phyloP scores from a whole-genome alignment of 306 rosid species.

The Malus fusca region DNA sequence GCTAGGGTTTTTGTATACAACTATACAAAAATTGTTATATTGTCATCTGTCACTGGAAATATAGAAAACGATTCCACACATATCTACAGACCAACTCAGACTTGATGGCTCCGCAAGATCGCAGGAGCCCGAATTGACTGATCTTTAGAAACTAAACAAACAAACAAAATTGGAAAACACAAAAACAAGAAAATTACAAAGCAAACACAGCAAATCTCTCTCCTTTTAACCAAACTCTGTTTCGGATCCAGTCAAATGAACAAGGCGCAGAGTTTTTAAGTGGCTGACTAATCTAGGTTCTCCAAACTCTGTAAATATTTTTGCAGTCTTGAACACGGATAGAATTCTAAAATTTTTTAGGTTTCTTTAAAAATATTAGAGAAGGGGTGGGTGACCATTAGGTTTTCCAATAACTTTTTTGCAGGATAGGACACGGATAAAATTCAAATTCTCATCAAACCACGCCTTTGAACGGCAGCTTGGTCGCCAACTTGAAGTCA shows the following conservation, averaged over 20 bases:
- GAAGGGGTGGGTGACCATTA: background rate
- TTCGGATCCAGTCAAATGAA: background rate
- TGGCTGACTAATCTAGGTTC: background rate
- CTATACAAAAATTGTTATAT: background rate
- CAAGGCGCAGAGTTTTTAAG: background rate
- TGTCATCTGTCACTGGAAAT: background rate
- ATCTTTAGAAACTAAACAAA: background rate
- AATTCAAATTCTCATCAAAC: background rate
- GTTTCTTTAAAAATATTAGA: background rate
- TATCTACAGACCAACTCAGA: background rate
- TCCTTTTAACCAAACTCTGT: background rate
- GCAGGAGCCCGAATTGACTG: background rate
- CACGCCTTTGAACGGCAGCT: background rate
- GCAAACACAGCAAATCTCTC: background rate
- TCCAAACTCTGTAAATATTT: background rate
- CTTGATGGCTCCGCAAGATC: background rate
- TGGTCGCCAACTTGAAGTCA: no score
- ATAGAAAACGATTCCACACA: background rate
- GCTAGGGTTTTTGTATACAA: no score
- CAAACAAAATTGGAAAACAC: background rate
- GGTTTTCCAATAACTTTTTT: background rate
- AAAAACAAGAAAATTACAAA: background rate
- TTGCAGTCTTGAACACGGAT: no score
- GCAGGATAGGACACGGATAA: background rate
- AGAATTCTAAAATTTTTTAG: no score